Evolutionary conservation across 768 basidiomycete species (phyloP).

Genomic region (Solioccasus polychromus): DNA sequence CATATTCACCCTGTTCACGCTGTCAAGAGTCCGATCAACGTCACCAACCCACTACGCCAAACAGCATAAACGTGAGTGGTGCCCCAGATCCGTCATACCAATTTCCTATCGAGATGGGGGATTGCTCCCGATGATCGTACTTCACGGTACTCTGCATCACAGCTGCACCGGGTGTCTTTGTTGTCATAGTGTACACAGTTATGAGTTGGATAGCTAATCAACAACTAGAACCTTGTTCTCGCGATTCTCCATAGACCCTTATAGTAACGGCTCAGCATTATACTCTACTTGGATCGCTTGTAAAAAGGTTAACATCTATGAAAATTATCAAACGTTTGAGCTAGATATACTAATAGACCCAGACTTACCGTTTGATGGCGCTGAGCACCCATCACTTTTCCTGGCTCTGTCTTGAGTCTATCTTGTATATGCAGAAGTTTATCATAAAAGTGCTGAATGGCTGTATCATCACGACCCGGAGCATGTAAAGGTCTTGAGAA

Average conservation of each 20-base stretch:
- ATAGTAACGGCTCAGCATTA: constrained; percentile 7
- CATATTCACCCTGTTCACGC: too few species aligned
- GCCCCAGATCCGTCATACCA: not conserved
- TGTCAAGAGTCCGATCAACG: too few species aligned
- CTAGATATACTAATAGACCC: not conserved
- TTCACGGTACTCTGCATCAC: too few species aligned
- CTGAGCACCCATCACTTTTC: constrained; percentile 62
- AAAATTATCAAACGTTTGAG: constrained; percentile 6
- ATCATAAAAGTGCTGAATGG: constrained; percentile 83
- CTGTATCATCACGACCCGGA: constrained; percentile 51
- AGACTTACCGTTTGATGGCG: constrained; percentile 66
- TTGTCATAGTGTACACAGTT: not conserved
- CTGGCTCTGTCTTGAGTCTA: constrained; percentile 74
- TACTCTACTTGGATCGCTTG: constrained; percentile 56
- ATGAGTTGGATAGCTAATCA: not conserved
- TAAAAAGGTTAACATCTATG: constrained; percentile 65
- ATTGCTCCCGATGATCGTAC: too few species aligned
- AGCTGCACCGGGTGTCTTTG: too few species aligned
- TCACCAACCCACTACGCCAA: not conserved
- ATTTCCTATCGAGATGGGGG: not conserved
- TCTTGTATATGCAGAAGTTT: constrained; percentile 76
- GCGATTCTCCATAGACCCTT: not conserved
- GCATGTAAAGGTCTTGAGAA: constrained; percentile 39
- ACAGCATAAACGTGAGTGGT: not conserved
- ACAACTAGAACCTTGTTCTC: not conserved